Percentiles rank a stretch among this genome's conserved stretches.
These are phyloP conservation scores for Penicillium odoratum DNA, from an alignment of 495 filamentous ascomycete species.

Conservation along the genomic window DNA sequence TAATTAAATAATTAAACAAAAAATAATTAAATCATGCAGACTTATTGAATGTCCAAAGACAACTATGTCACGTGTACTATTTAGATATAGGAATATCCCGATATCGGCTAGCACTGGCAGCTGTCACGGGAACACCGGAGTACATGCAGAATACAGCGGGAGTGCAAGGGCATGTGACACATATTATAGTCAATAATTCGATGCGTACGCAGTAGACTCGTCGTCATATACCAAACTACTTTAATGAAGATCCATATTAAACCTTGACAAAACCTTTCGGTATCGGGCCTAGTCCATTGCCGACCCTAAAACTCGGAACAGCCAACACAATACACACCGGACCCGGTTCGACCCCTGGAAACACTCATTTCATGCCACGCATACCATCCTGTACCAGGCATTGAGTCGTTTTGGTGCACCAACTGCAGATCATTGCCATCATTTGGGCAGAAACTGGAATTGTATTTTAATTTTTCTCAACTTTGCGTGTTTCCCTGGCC, in stretches of 20 bases:
- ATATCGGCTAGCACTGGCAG: conserved; percentile 14
- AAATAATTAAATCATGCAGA: too few relatives aligned
- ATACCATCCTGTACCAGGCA: neutral
- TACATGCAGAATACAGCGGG: conserved; percentile 10
- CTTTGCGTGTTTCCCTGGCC: neutral
- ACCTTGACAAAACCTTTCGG: neutral
- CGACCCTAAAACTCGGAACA: neutral
- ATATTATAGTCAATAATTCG: neutral
- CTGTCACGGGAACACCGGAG: conserved; percentile 5
- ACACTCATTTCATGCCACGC: conserved; percentile 3
- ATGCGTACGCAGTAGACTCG: neutral
- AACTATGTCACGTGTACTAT: too few relatives aligned
- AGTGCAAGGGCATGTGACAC: conserved; percentile 6
- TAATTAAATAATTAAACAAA: too few relatives aligned
- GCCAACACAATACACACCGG: neutral
- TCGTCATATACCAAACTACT: too few relatives aligned
- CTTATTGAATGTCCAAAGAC: too few relatives aligned
- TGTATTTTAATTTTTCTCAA: neutral
- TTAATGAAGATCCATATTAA: too few relatives aligned
- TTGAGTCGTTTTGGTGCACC: neutral
- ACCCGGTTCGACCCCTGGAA: conserved; percentile 4
- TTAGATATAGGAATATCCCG: neutral
- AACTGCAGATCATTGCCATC: conserved; percentile 3
- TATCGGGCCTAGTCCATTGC: conserved; percentile 1
- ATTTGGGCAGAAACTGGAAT: neutral